Percentiles rank a stretch among this genome's conserved stretches.
phyloP scores from a whole-genome alignment of 352 stramenopile genomes.

The Globisporangium spinosum region DNA sequence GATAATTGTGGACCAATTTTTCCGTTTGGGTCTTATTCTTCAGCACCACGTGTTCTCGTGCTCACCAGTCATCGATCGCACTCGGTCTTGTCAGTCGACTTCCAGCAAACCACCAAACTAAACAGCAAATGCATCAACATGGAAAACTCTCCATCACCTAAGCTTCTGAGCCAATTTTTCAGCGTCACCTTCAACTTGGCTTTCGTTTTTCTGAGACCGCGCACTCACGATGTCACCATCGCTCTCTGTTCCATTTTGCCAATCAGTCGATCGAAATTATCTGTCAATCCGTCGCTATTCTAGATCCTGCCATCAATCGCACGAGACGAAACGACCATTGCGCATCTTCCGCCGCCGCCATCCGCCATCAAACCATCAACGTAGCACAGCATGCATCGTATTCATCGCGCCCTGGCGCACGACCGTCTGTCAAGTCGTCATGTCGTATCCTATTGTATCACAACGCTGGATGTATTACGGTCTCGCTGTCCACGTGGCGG shows the following conservation, averaged over 20 bases:
- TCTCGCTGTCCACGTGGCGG: constrained; percentile 10
- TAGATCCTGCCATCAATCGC: not conserved
- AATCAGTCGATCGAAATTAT: not conserved
- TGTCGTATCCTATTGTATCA: not conserved
- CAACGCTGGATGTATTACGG: not conserved
- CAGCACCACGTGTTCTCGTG: not conserved
- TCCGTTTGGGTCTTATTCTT: not conserved
- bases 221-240: not conserved
- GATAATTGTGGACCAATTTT: not conserved
- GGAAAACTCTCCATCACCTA: not conserved
- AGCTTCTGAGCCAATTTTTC: not conserved
- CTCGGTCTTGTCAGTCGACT: not conserved
- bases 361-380: not conserved
- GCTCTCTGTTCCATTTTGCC: not conserved
- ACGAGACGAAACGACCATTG: not conserved
- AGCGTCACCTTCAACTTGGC: not conserved
- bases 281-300: not conserved
- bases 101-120: not conserved
- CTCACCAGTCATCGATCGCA: not conserved
- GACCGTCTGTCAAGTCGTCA: not conserved
- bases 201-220: not conserved
- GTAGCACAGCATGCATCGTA: not conserved
- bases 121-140: not conserved
- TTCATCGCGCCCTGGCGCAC: not conserved
- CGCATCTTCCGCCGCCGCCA: not conserved